These are phyloP conservation scores for Claviceps spartinae DNA, from an alignment of 2,329 filamentous ascomycete genomes.

Conservation along the genomic window DNA sequence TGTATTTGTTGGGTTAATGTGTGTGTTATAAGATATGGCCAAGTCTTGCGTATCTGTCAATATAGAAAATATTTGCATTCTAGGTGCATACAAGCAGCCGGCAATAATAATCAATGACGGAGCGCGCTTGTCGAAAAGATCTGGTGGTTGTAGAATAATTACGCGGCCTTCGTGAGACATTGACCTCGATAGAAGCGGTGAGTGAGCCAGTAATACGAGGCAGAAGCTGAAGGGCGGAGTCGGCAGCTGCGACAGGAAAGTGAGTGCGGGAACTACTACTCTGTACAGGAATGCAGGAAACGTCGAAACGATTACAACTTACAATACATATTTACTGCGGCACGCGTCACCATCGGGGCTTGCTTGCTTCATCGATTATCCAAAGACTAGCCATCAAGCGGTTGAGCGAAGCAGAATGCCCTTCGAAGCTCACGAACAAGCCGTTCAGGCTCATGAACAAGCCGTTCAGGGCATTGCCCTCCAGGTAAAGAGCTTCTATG, in stretches of 20 bases:
- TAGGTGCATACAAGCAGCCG: neutral
- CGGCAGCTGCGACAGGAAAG: neutral
- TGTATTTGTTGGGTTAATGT: neutral
- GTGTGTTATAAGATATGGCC: neutral
- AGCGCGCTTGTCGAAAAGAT: too few species aligned
- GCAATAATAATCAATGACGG: neutral
- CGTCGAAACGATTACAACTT: too few species aligned
- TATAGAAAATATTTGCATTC: neutral
- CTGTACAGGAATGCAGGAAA: neutral
- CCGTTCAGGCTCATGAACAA: slow-evolving; percentile 31
- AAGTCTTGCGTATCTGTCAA: neutral
- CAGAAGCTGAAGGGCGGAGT: neutral
- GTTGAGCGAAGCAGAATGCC: neutral
- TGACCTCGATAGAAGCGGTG: neutral
- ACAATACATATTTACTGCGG: too few species aligned
- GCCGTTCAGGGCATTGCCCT: slow-evolving; percentile 30
- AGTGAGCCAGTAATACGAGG: neutral
- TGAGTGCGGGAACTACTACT: neutral
- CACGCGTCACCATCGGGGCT: too few species aligned
- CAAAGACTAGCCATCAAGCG: neutral
- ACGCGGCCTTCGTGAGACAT: neutral
- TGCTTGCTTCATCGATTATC: neutral
- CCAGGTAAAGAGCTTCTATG: slow-evolving; percentile 30
- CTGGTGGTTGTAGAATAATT: too few species aligned
- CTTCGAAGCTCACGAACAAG: slow-evolving; percentile 27